Conservation (phyloP, 148 eudicot genomes). For the Persicaria maculosa region DNA sequence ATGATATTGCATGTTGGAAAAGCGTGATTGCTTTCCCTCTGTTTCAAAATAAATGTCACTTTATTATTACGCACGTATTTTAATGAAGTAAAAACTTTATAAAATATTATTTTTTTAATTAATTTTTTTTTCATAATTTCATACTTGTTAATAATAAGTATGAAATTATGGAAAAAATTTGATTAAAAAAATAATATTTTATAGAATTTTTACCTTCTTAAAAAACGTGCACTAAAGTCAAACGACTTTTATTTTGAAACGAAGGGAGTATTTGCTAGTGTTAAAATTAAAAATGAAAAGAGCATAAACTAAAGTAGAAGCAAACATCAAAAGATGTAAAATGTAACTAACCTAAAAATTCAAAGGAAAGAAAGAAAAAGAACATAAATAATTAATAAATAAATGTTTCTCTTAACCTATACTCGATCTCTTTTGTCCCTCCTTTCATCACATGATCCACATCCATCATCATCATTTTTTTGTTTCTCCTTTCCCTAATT, state of each 20-base stretch:
- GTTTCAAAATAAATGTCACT: too few species aligned
- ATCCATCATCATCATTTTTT: neutral
- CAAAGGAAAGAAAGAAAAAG: neutral
- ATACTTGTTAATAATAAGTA: too few species aligned
- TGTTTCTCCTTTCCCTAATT: neutral
- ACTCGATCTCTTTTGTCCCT: neutral
- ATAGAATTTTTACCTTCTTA: too few species aligned
- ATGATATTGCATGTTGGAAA: constrained; percentile 7
- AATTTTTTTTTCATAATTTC: too few species aligned
- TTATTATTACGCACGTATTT: too few species aligned
- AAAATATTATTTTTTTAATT: too few species aligned
- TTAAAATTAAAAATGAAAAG: neutral
- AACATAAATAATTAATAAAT: neutral
- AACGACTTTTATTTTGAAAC: too few species aligned
- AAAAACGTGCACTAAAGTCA: too few species aligned
- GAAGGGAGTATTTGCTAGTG: neutral
- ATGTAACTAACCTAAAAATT: constrained; percentile 8
- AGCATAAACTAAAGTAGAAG: constrained; percentile 9
- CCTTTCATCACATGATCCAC: constrained; percentile 3
- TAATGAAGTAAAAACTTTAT: too few species aligned
- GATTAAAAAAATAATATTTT: too few species aligned
- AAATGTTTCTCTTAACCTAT: neutral
- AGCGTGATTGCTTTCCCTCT: neutral
- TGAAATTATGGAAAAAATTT: too few species aligned
- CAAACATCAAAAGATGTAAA: constrained; percentile 13